Evolutionary conservation across 1,139 yeast genomes (phyloP).

Genomic region (Yamadazyma buinensis): DNA sequence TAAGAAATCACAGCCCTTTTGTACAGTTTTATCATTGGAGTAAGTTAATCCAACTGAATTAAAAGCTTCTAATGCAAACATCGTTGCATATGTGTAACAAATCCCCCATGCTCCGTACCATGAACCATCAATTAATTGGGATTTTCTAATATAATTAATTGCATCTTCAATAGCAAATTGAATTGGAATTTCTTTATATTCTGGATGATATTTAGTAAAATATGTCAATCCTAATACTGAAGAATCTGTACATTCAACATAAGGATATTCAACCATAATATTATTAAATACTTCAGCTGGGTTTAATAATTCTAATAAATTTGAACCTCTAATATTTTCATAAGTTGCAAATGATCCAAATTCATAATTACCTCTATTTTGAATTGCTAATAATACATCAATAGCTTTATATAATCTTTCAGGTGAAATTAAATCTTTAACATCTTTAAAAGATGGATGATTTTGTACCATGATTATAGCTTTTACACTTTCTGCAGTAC

Average conservation of each 20-base stretch:
- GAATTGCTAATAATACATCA: slow-evolving; percentile 56
- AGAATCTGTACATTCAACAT: slow-evolving; percentile 97
- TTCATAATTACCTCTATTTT: slow-evolving; percentile 76
- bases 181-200: slow-evolving; percentile 66
- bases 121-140: slow-evolving; percentile 79
- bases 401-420: slow-evolving; percentile 62
- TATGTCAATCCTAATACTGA: slow-evolving; percentile 84
- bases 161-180: slow-evolving; percentile 69
- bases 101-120: slow-evolving; percentile 99
- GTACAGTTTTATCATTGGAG: slow-evolving; percentile 56
- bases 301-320: slow-evolving; percentile 70
- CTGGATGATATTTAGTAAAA: slow-evolving; percentile 60
- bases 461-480: slow-evolving; percentile 90
- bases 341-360: slow-evolving; percentile 93
- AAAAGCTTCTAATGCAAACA: slow-evolving; percentile 96
- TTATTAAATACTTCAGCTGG: slow-evolving; percentile 99
- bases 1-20: slow-evolving; percentile 81
- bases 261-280: slow-evolving; percentile 97
- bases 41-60: slow-evolving; percentile 65
- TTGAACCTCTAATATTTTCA: slow-evolving; percentile 80
- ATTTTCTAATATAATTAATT: slow-evolving; percentile 60
- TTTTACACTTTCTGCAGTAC: slow-evolving; percentile 94
- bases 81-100: slow-evolving; percentile 92
- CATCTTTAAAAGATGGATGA: slow-evolving; percentile 40
- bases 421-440: slow-evolving; percentile 47